A percentile compares a stretch with the other conserved stretches of the same genome.
Conservation (phyloP, 306 rosid species). For the Cicer bijugum region DNA sequence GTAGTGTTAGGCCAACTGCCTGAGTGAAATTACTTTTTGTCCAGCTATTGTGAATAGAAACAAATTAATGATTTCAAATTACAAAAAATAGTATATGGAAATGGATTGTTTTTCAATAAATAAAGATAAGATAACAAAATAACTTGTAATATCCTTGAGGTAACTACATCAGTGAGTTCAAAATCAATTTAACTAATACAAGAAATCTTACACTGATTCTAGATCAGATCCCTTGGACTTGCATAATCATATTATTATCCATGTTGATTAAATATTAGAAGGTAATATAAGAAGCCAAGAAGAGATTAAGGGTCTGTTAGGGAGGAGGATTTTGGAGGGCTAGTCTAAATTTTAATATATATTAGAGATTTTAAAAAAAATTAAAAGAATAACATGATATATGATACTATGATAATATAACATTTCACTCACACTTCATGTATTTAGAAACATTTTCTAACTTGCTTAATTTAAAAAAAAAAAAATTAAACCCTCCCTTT, state of each 20-base stretch:
- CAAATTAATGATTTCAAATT: conserved; percentile 9
- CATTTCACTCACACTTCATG: too few species aligned
- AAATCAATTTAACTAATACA: background rate
- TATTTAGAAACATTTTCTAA: too few species aligned
- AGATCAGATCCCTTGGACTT: background rate
- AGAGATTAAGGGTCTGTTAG: background rate
- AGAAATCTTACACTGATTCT: background rate
- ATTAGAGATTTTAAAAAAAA: too few species aligned
- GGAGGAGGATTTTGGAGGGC: too few species aligned
- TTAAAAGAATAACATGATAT: too few species aligned
- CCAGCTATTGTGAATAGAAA: background rate
- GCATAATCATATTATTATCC: background rate
- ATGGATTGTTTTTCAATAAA: background rate
- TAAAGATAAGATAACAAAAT: background rate
- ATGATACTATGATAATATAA: too few species aligned
- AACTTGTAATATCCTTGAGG: background rate
- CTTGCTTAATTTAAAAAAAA: too few species aligned
- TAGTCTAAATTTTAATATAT: too few species aligned
- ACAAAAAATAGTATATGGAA: background rate
- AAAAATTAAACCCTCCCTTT: too few species aligned
- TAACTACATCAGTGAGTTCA: conserved; percentile 6
- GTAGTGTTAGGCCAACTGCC: background rate
- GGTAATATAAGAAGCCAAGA: conserved; percentile 17
- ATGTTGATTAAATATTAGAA: background rate
- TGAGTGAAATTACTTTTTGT: background rate